Evolutionary conservation across 2,329 filamentous ascomycete genomes (phyloP).

Genomic region (Paraphoma chrysanthemicola): DNA sequence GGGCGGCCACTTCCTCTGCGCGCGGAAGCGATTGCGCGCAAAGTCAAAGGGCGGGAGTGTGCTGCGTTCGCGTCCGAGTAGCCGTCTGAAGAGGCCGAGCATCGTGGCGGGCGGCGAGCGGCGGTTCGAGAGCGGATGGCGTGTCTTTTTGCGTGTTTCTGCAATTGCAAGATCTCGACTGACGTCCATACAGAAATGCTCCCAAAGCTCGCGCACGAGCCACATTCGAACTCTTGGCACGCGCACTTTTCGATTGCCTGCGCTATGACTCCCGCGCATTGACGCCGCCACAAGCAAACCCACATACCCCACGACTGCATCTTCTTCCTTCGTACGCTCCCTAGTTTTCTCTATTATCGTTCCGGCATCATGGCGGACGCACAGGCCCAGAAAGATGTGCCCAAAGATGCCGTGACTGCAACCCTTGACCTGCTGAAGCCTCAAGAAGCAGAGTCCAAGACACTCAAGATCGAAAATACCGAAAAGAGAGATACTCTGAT

Average conservation of each 20-base stretch:
- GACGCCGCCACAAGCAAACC: conserved; percentile 11
- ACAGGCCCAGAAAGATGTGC: conserved; percentile 31
- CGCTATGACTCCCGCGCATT: conserved; percentile 23
- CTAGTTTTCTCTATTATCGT: conserved; percentile 7
- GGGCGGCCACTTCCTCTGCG: conserved; percentile 79
- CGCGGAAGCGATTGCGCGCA: conserved; percentile 65
- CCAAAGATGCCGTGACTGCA: conserved; percentile 55
- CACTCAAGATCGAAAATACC: conserved; percentile 74
- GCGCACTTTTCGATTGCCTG: conserved; percentile 15
- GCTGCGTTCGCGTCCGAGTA: conserved; percentile 53
- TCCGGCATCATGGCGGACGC: conserved; percentile 40
- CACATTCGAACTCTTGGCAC: conserved; percentile 19
- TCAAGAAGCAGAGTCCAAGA: conserved; percentile 63
- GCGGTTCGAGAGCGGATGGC: background rate
- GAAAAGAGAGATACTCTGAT: conserved; percentile 87
- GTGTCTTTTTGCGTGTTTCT: conserved; percentile 3
- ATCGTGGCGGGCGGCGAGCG: conserved; percentile 16
- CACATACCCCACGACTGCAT: conserved; percentile 1
- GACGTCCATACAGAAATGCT: conserved; percentile 22
- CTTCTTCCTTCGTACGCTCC: conserved; percentile 19
- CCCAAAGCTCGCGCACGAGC: conserved; percentile 6
- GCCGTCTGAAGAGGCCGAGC: conserved; percentile 55
- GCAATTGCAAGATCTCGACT: conserved; percentile 9
- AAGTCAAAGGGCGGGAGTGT: conserved; percentile 48
- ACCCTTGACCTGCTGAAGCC: conserved; percentile 64